Evolutionary conservation across 306 rosid genomes (phyloP), one percentile per base, ranked within the genome.

Genomic region (Casuarina glauca): DNA sequence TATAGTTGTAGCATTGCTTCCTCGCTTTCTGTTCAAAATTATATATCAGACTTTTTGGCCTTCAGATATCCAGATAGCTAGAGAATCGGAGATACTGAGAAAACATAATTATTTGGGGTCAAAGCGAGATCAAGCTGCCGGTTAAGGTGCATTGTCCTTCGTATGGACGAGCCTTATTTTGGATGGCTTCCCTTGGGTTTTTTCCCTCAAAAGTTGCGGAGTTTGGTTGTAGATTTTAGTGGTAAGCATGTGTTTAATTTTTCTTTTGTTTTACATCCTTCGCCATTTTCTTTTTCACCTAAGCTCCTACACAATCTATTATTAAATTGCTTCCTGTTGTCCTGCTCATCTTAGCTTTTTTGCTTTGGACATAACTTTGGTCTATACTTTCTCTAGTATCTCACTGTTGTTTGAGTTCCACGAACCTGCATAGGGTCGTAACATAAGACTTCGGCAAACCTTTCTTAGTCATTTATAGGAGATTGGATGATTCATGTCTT

Each of bases 61-160:
- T 52, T 91, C 97, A 1, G 98, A 90, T 83, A 87, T 93, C 87
- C 98, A 93, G 91, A 91, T 88, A 87, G 97, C 96, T 50, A 89
- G 92, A 82, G 98, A 93, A 83, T 83, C 81, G 17, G 96, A 91
- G 82, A 78, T 88, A 75, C 53, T 89, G 66, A 80, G 81, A 58
- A 87, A 49, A 54, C 82, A 44, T 16, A 63, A 80, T 70, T 76
- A 73, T 41, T 55, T 64, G 81, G 72, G 67, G 75, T 80, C 91
- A 46, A 87, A 87, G 84, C 86, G 41, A 82, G 82, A 82, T 67
- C 88, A 82, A 74, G 86, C 63, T 87, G 82, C 97, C 81, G 71
- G 87, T 80, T 89, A 81, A 86, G 76, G 62, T 39, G 76, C 72
- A 81, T 74, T 75, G 3, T 39, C 76, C 79, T 52, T 69, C 67